phyloP scores from a whole-genome alignment of 2,329 filamentous ascomycete species.

The Diaporthe sp. region DNA sequence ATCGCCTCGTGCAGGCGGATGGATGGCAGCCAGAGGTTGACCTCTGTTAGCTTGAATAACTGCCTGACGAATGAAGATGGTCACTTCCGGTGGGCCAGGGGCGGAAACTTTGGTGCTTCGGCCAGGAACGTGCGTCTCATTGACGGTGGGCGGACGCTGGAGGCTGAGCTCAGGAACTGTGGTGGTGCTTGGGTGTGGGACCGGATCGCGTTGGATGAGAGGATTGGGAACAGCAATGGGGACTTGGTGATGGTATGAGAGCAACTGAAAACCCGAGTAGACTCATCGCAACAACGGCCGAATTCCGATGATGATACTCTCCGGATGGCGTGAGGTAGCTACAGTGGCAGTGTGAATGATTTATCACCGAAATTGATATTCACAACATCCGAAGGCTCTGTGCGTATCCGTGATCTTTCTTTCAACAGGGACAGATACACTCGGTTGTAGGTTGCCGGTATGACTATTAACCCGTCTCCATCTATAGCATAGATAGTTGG shows the following conservation, averaged over 20 bases:
- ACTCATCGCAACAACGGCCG: neutral
- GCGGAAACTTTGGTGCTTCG: slow-evolving; percentile 41
- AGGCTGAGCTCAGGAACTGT: slow-evolving; percentile 43
- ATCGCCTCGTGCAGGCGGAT: slow-evolving; percentile 41
- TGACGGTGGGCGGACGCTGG: slow-evolving; percentile 40
- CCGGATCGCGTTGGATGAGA: slow-evolving; percentile 44
- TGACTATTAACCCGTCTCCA: neutral
- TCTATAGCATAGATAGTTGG: neutral
- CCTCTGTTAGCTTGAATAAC: slow-evolving; percentile 42
- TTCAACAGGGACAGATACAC: no score
- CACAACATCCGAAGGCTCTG: neutral
- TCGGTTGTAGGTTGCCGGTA: neutral
- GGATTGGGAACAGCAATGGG: slow-evolving; percentile 44
- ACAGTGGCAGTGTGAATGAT: neutral
- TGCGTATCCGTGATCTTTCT: neutral
- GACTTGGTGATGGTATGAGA: slow-evolving; percentile 59
- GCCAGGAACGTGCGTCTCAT: slow-evolving; percentile 40
- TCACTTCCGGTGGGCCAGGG: slow-evolving; percentile 39
- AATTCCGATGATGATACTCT: no score
- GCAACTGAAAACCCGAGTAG: neutral
- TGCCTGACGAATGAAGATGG: slow-evolving; percentile 42
- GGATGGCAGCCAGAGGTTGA: slow-evolving; percentile 39
- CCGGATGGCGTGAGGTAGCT: no score
- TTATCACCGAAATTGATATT: neutral
- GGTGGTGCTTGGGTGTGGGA: slow-evolving; percentile 43